A percentile compares a stretch with the other conserved stretches of the same genome.
Conservation (phyloP, 2,329 filamentous ascomycete species). For the Ascochyta koolunga region DNA sequence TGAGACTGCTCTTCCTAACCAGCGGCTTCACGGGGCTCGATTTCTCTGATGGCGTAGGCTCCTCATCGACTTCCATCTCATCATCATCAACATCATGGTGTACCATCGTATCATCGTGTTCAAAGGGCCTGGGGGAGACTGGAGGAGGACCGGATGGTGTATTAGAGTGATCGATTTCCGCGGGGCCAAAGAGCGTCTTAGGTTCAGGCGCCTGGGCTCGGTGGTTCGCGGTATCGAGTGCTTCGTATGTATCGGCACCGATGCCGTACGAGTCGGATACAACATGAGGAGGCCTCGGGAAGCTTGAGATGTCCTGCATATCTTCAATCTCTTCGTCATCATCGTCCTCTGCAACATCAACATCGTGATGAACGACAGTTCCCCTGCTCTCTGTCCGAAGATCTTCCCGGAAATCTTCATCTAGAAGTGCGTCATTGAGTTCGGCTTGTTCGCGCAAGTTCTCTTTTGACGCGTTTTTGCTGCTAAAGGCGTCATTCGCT, state of each 20-base stretch:
- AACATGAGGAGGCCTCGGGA: slow-evolving; percentile 28
- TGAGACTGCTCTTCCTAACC: slow-evolving; percentile 91
- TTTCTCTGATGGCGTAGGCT: slow-evolving; percentile 68
- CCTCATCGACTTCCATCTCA: slow-evolving; percentile 57
- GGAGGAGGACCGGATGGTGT: slow-evolving; percentile 31
- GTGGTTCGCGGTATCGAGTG: slow-evolving; percentile 34
- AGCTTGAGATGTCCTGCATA: slow-evolving; percentile 20
- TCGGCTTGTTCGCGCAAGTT: slow-evolving; percentile 27
- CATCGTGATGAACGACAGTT: slow-evolving; percentile 34
- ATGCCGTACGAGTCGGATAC: slow-evolving; percentile 42
- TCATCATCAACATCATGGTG: slow-evolving; percentile 46
- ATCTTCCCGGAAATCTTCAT: slow-evolving; percentile 35
- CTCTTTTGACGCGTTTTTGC: slow-evolving; percentile 39
- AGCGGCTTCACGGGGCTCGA: slow-evolving; percentile 78
- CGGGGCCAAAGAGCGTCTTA: slow-evolving; percentile 26
- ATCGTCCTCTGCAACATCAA: slow-evolving; percentile 25
- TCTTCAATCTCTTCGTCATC: slow-evolving; percentile 19
- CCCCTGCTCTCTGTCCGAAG: slow-evolving; percentile 23
- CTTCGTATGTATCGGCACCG: slow-evolving; percentile 41
- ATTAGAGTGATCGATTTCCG: slow-evolving; percentile 21
- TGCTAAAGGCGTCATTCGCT: slow-evolving; percentile 52
- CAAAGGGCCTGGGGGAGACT: slow-evolving; percentile 25
- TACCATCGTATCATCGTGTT: slow-evolving; percentile 37
- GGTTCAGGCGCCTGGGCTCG: slow-evolving; percentile 31
- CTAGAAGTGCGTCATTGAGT: slow-evolving; percentile 40